A percentile compares a stretch with the other conserved stretches of the same genome.
Conservation (phyloP, 352 stramenopile genomes). For the Pythium folliculosum region DNA sequence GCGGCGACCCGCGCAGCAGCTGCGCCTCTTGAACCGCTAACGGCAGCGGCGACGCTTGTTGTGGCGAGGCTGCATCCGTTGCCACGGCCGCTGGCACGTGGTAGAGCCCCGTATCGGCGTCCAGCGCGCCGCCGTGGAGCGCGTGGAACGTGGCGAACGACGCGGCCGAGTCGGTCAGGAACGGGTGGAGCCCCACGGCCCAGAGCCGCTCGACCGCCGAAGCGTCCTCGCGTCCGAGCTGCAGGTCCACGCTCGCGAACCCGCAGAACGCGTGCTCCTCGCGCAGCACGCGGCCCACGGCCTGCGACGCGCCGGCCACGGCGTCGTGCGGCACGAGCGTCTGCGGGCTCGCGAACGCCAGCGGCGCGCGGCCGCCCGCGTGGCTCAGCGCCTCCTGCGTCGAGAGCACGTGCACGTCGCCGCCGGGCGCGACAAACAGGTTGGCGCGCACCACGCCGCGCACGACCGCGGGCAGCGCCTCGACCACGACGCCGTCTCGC, state of each 20-base stretch:
- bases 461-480: slow-evolving; percentile 54
- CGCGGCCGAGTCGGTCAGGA: slow-evolving; percentile 73
- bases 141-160: slow-evolving; percentile 76
- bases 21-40: slow-evolving; percentile 34
- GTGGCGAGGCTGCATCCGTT: not conserved
- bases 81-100: slow-evolving; percentile 27
- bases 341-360: slow-evolving; percentile 82
- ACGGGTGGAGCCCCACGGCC: slow-evolving; percentile 75
- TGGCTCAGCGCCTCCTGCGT: slow-evolving; percentile 60
- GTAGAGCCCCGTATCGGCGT: slow-evolving; percentile 42
- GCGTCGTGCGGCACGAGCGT: slow-evolving; percentile 72
- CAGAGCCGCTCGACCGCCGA: slow-evolving; percentile 50
- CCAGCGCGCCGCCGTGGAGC: slow-evolving; percentile 45
- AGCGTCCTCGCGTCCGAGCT: slow-evolving; percentile 63
- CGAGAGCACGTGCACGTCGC: slow-evolving; percentile 66
- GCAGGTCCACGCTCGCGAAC: slow-evolving; percentile 82
- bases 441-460: slow-evolving; percentile 64
- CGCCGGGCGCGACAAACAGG: slow-evolving; percentile 77
- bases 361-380: slow-evolving; percentile 29
- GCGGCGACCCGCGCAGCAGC: slow-evolving; percentile 7
- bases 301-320: slow-evolving; percentile 59
- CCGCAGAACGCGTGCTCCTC: slow-evolving; percentile 58
- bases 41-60: not conserved
- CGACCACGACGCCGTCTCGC: slow-evolving; percentile 78
- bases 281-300: slow-evolving; percentile 47